Evolutionary conservation across 75 land plant species (phyloP).

Genomic region (Sequoiadendron giganteum): DNA sequence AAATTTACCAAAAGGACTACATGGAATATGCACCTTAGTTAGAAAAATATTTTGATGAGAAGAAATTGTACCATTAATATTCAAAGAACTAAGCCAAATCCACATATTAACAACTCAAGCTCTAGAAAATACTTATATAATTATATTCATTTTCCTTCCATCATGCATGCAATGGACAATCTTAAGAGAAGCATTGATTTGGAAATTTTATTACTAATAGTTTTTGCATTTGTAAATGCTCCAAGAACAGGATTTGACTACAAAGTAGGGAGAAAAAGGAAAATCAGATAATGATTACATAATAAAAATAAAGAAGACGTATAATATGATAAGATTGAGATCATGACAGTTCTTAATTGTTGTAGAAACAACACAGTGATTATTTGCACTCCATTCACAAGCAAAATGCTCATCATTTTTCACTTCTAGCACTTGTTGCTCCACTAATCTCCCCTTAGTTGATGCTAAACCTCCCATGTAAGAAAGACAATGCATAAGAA

Average conservation of each 20-base stretch:
- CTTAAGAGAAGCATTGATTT: constrained; percentile 32
- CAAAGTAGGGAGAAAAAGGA: not conserved
- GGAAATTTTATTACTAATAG: constrained; percentile 88
- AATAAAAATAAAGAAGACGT: not conserved
- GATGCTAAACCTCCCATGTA: constrained; percentile 86
- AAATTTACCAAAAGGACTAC: constrained; percentile 95
- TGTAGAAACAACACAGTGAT: not conserved
- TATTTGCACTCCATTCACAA: not conserved
- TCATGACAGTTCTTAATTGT: not conserved
- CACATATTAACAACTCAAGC: not conserved
- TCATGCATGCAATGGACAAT: not conserved
- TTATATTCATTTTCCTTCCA: not conserved
- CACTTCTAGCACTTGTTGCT: constrained; percentile 93
- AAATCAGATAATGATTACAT: not conserved
- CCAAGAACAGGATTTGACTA: constrained; percentile 96
- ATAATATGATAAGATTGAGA: not conserved
- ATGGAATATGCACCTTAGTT: not conserved
- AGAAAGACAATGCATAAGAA: constrained; percentile 88
- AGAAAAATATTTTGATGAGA: not conserved
- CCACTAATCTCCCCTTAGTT: no score
- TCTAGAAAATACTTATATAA: not conserved
- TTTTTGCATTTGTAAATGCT: constrained; percentile 96
- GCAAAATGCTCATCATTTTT: constrained; percentile 5
- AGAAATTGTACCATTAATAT: not conserved
- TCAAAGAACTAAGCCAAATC: not conserved